phyloP scores from a whole-genome alignment of 106 monocot genomes.

The Iris macrosiphon region DNA sequence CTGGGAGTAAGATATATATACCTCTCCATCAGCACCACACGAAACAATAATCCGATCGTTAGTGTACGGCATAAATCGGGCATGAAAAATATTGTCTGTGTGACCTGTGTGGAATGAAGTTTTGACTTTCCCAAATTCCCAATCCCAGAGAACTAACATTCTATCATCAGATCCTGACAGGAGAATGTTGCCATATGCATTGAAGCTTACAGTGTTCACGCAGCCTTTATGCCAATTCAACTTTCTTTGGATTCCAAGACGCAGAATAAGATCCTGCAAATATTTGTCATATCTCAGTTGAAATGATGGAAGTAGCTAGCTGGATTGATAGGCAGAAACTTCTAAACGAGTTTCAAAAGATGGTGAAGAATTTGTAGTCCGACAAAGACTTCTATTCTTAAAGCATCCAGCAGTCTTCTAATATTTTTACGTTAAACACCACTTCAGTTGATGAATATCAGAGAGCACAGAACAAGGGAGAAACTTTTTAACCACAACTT shows the following conservation, averaged over 20 bases:
- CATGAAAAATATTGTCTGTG: conserved; percentile 76
- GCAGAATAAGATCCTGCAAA: conserved; percentile 85
- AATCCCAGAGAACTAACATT: conserved; percentile 83
- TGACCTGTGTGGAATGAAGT: conserved; percentile 78
- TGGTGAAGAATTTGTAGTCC: too few relatives aligned
- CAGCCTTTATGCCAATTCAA: conserved; percentile 72
- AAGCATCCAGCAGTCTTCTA: too few relatives aligned
- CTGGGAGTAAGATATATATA: conserved; percentile 1
- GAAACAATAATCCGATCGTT: conserved; percentile 66
- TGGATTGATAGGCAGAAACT: too few relatives aligned
- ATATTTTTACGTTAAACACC: too few relatives aligned
- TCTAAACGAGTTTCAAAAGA: too few relatives aligned
- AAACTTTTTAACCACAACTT: too few relatives aligned
- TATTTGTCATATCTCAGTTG: too few relatives aligned
- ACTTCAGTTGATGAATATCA: too few relatives aligned
- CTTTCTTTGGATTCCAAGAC: conserved; percentile 49
- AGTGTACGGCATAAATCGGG: conserved; percentile 72
- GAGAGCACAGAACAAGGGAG: too few relatives aligned
- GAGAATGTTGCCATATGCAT: conserved; percentile 61
- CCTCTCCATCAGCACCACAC: conserved; percentile 97
- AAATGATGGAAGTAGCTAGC: too few relatives aligned
- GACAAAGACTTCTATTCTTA: too few relatives aligned
- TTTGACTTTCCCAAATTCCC: conserved; percentile 53
- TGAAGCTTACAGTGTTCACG: conserved; percentile 94
- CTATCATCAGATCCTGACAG: conserved; percentile 91